Evolutionary conservation across 83 land plant species (phyloP).

Genomic region (Larix sibirica): DNA sequence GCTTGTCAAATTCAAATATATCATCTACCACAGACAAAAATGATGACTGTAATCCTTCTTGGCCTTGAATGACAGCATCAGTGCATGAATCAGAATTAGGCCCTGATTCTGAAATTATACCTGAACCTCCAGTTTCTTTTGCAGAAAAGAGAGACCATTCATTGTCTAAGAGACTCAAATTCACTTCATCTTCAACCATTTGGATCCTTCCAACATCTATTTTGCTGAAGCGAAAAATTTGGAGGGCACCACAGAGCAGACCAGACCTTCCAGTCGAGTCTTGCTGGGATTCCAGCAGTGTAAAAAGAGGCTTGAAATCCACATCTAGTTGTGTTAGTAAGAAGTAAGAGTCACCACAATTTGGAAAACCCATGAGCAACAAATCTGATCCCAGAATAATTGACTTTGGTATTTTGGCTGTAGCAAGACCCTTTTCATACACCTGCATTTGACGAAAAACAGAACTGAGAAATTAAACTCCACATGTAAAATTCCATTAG

Average conservation of each 20-base stretch:
- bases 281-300: slow-evolving; percentile 76
- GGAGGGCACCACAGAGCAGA: slow-evolving; percentile 32
- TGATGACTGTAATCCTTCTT: slow-evolving; percentile 39
- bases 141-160: slow-evolving; percentile 22
- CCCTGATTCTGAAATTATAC: slow-evolving; percentile 33
- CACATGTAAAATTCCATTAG: not conserved
- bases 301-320: slow-evolving; percentile 75
- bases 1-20: slow-evolving; percentile 68
- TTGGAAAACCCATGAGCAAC: slow-evolving; percentile 89
- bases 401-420: slow-evolving; percentile 40
- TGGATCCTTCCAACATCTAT: slow-evolving; percentile 68
- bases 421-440: slow-evolving; percentile 56
- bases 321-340: slow-evolving; percentile 78
- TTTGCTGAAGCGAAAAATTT: slow-evolving; percentile 58
- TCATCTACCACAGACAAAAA: slow-evolving; percentile 71
- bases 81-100: slow-evolving; percentile 32
- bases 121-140: slow-evolving; percentile 15
- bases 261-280: slow-evolving; percentile 41
- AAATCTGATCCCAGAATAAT: slow-evolving; percentile 51
- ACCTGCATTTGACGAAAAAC: slow-evolving; percentile 50
- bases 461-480: not conserved
- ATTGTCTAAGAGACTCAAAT: slow-evolving; percentile 61
- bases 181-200: slow-evolving; percentile 66
- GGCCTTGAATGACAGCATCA: slow-evolving; percentile 34
- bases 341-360: slow-evolving; percentile 77